Evolutionary conservation across 306 rosid species (phyloP), one percentile per base, ranked within the genome.

Genomic region (Prunus salicina): DNA sequence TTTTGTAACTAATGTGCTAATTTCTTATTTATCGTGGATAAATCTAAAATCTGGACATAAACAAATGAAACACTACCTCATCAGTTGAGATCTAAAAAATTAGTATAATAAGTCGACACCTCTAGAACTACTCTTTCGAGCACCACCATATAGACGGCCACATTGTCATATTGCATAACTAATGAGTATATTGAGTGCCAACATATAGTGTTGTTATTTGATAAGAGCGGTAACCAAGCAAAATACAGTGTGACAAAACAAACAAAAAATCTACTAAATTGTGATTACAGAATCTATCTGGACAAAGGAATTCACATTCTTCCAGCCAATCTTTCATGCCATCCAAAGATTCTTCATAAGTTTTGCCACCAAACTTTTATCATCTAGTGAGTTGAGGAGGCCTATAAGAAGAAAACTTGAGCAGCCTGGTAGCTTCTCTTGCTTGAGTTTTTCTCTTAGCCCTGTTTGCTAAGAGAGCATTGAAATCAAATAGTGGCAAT

Each of bases 381-480:
- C 68, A 15, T 62, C 16, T 74, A 61, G 60, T 66, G 52, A 19
- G 60, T 12, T 9, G 28, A 47, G 45, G 4, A 3, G 6, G 2
- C 19, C 4, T 46, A 61, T 74, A 74, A 61, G 60, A 25, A 27
- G 19, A 47, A 20, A 11, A 15, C 60, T 49, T 73, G 19, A 12
- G 60, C 47, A 46, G 14, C 46, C 60, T 45, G 9, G 20, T 27
- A 58, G 50, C n/a, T 76, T 87, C 81, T 69, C 74, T 55, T 53
- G 70, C 43, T 71, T 63, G 71, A 47, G 34, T 62, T 52, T 58
- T 84, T 64, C 51, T 11, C 74, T 38, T 32, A 18, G 14, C 43
- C 45, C 57, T 38, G 5, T 18, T 75, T 41, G n/a, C 28, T 3
- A 46, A 49, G 49, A 52, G 4, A 68, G 47, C 4, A n/a, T 12